Evolutionary conservation across 306 rosid genomes (phyloP).

Genomic region (Parietaria judaica): DNA sequence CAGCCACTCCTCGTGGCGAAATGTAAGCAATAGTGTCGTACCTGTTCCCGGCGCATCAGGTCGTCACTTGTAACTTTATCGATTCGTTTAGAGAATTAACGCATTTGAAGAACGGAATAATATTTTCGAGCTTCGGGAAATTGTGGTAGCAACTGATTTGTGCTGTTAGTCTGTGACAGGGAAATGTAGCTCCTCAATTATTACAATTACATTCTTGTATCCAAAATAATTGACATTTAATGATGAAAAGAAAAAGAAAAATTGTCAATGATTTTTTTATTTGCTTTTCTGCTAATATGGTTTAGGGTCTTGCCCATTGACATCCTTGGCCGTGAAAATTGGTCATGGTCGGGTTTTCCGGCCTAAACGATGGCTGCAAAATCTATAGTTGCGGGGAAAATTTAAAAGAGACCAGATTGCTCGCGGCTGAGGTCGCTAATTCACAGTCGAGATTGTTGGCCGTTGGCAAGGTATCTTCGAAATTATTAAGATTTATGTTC

Average conservation of each 20-base stretch:
- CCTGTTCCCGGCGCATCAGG: constrained; percentile 37
- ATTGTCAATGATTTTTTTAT: not conserved
- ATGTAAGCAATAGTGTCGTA: constrained; percentile 16
- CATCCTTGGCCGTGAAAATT: not conserved
- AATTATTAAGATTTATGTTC: too few relatives aligned
- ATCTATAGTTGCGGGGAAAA: too few relatives aligned
- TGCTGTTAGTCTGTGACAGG: constrained; percentile 20
- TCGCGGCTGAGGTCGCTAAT: too few relatives aligned
- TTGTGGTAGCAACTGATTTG: constrained; percentile 16
- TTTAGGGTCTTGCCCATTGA: not conserved
- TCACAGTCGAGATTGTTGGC: too few relatives aligned
- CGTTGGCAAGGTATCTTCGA: too few relatives aligned
- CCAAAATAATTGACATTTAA: constrained; percentile 7
- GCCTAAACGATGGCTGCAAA: too few relatives aligned
- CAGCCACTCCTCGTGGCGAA: not conserved
- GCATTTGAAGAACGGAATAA: constrained; percentile 24
- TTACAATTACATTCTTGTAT: constrained; percentile 16
- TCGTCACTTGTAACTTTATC: constrained; percentile 25
- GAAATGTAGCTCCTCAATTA: constrained; percentile 21
- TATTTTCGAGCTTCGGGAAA: constrained; percentile 23
- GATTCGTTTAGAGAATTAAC: constrained; percentile 22
- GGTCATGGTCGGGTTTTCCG: not conserved
- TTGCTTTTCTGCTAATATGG: not conserved
- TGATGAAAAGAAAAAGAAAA: constrained; percentile 1
- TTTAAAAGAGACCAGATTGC: too few relatives aligned